These are phyloP conservation scores for Antitrichia curtipendula DNA, from an alignment of 225 moss, liverwort and hornwort species.

Conservation along the genomic window DNA sequence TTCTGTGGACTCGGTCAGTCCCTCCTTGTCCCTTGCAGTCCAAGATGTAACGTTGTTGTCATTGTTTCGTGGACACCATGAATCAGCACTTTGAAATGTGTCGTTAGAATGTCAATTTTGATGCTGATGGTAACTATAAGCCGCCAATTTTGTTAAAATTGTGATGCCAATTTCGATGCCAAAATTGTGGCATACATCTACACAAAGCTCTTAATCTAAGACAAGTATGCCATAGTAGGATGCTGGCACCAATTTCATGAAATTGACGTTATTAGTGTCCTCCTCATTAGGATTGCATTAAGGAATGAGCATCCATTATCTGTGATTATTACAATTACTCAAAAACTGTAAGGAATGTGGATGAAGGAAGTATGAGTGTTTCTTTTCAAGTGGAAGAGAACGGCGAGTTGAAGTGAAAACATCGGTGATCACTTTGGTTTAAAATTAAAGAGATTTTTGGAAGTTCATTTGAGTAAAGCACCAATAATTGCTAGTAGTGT, in stretches of 20 bases:
- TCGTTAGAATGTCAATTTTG: background rate
- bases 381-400: background rate
- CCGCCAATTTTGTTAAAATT: background rate
- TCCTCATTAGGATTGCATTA: background rate
- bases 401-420: background rate
- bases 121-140: background rate
- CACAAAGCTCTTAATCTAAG: background rate
- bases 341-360: background rate
- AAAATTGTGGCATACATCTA: background rate
- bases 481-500: background rate
- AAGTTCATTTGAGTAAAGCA: background rate
- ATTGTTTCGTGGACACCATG: background rate
- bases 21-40: background rate
- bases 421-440: background rate
- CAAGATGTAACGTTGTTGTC: background rate
- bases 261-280: background rate
- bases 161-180: background rate
- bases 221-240: background rate
- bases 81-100: background rate
- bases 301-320: background rate
- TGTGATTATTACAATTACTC: background rate
- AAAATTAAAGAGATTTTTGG: background rate
- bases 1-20: constrained; percentile 67
- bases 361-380: background rate
- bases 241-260: background rate